phyloP scores from a whole-genome alignment of 2,329 filamentous ascomycete species.

The Penicillium sp. region DNA sequence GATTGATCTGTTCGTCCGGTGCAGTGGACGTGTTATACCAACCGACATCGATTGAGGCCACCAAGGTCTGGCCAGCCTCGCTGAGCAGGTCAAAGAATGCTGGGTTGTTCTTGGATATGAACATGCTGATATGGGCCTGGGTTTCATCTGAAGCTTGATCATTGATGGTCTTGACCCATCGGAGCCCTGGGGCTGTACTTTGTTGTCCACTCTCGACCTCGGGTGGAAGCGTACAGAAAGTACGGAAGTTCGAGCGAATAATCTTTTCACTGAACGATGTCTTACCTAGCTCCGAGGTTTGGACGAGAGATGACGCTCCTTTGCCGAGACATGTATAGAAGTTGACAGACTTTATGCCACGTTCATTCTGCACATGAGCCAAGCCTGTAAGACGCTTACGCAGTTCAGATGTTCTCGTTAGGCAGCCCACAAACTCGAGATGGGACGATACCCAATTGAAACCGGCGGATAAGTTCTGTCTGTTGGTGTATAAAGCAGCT shows the following conservation, averaged over 20 bases:
- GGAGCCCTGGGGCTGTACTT: conserved; percentile 42
- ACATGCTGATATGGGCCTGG: conserved; percentile 68
- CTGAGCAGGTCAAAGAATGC: conserved; percentile 43
- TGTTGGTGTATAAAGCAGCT: conserved; percentile 81
- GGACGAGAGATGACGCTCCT: conserved; percentile 51
- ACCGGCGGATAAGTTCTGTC: conserved; percentile 74
- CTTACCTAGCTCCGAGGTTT: conserved; percentile 22
- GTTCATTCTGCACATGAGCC: conserved; percentile 62
- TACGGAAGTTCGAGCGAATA: conserved; percentile 63
- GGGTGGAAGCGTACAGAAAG: conserved; percentile 82
- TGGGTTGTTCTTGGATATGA: conserved; percentile 45
- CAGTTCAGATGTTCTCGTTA: conserved; percentile 81
- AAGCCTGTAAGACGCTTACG: conserved; percentile 71
- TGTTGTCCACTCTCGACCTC: conserved; percentile 41
- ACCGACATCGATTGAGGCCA: conserved; percentile 40
- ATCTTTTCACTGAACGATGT: conserved; percentile 38
- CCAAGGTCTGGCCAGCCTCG: conserved; percentile 40
- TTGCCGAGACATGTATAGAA: conserved; percentile 82
- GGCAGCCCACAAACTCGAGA: conserved; percentile 87
- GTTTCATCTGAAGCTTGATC: conserved; percentile 78
- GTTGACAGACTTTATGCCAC: conserved; percentile 77
- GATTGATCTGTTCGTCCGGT: conserved; percentile 10
- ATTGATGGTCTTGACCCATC: conserved; percentile 74
- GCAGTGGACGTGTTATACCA: conserved; percentile 38
- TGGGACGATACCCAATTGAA: conserved; percentile 85